A percentile compares a stretch with the other conserved stretches of the same genome.
Conservation (phyloP, 768 basidiomycete species). For the Auricularia heimuer region DNA sequence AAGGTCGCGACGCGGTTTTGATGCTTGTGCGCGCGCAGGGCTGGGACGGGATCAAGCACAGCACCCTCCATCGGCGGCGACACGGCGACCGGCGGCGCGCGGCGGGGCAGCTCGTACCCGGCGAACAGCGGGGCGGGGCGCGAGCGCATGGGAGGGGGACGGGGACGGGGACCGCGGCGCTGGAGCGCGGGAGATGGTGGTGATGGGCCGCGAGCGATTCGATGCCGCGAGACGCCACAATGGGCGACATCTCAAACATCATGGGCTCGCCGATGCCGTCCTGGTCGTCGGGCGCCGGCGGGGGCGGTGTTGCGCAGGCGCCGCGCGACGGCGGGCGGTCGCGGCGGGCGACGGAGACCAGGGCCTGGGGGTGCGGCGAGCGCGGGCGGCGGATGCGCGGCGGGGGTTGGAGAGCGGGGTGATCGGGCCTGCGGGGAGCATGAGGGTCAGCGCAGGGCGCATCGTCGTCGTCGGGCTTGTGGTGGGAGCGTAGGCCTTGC, state of each 20-base stretch:
- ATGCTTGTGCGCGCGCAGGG: not conserved
- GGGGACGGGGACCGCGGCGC: not conserved
- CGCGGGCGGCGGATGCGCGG: not conserved
- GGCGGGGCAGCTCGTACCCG: not conserved
- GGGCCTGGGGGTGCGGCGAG: not conserved
- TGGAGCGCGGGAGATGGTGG: no score
- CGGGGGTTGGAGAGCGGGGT: not conserved
- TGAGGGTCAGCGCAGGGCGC: not conserved
- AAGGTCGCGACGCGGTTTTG: not conserved
- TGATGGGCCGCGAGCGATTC: not conserved
- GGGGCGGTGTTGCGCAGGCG: not conserved
- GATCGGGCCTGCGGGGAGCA: not conserved
- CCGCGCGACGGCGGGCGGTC: not conserved
- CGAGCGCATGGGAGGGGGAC: not conserved
- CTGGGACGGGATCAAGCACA: not conserved
- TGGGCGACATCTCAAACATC: conserved; percentile 1
- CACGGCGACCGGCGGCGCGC: not conserved
- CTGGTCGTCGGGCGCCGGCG: not conserved
- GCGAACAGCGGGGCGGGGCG: not conserved
- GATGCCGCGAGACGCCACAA: not conserved
- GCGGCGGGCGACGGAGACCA: not conserved
- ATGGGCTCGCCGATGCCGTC: conserved; percentile 1
- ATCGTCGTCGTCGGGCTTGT: not conserved
- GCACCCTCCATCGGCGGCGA: not conserved
- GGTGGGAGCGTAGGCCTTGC: not conserved